Evolutionary conservation across 2,329 filamentous ascomycete genomes (phyloP).

Genomic region (Ophiocordyceps unilateralis): DNA sequence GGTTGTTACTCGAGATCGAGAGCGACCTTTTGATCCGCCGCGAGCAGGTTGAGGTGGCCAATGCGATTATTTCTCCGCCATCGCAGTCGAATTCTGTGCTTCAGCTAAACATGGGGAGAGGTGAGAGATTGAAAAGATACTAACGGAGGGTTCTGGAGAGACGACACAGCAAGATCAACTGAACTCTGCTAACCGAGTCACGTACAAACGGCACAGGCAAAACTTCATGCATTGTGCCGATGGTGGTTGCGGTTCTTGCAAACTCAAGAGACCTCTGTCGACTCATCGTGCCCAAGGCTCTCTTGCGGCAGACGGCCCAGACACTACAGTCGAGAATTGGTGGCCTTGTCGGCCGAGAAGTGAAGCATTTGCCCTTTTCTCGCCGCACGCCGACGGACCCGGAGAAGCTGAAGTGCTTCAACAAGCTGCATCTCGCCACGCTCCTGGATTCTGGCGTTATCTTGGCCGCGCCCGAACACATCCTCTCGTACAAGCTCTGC

Average conservation of each 20-base stretch:
- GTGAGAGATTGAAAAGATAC: conserved; percentile 8
- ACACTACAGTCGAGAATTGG: conserved; percentile 37
- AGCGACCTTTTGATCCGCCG: conserved; percentile 42
- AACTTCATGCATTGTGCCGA: conserved; percentile 32
- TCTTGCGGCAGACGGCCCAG: conserved; percentile 40
- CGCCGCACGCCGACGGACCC: conserved; percentile 17
- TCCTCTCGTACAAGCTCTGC: conserved; percentile 47
- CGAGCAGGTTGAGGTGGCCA: conserved; percentile 44
- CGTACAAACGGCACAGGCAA: conserved; percentile 30
- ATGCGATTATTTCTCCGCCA: conserved; percentile 36
- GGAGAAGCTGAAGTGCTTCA: conserved; percentile 21
- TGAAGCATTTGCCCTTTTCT: conserved; percentile 42
- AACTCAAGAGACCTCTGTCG: conserved; percentile 28
- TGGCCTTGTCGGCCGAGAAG: conserved; percentile 31
- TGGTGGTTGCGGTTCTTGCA: conserved; percentile 28
- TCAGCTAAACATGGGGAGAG: conserved; percentile 52
- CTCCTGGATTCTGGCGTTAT: conserved; percentile 29
- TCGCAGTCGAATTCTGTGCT: conserved; percentile 39
- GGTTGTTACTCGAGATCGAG: conserved; percentile 51
- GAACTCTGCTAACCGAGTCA: not conserved
- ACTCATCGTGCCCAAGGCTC: conserved; percentile 36
- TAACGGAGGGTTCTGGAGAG: conserved; percentile 20
- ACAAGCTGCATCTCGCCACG: conserved; percentile 9
- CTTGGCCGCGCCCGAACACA: conserved; percentile 43
- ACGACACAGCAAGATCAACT: conserved; percentile 8